Evolutionary conservation across 352 stramenopile species (phyloP), one percentile per base, ranked within the genome.

Genomic region (Phytopythium aichiense): DNA sequence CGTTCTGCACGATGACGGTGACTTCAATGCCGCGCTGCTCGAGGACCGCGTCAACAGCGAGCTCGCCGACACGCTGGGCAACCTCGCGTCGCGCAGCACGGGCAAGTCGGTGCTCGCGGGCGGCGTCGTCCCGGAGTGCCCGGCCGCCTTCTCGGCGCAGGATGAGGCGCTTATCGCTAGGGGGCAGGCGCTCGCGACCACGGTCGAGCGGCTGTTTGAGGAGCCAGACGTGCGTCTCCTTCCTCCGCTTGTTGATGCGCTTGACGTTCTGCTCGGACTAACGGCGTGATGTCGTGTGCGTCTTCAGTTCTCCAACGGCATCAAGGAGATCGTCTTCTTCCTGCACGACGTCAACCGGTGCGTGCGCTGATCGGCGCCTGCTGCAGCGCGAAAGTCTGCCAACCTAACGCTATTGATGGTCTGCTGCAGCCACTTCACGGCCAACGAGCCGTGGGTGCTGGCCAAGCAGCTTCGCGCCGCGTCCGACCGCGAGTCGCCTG

Each of bases 41-140:
- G 85, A 97, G 40, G 84, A 98, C 45, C 96, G 96, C 66, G 94
- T 99, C 57, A 99, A 99, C 83, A 92, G 89, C 42, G 97, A 99
- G 67, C 76, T 97, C 1, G 89, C 87, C 38, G 88, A 97, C 53
- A 96, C 88, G 20, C 76, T 97, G 15, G 91, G 91, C n/a, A 98
- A 98, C 59, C 73, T 98, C 16, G 79, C 91, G 35, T 89, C 83
- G 5, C 79, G 86, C 33, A 81, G 76, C 59, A 95, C 84, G 35
- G 83, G 68, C 43, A 88, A 89, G 25, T 73, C 84, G 28, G 85
- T 95, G 23, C 66, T 95, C 7, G 56, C 56, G 16, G 66, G 76
- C 23, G 84, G 84, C 20, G 56, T 68, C 11, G 30, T 95, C 8
- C 86, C 86, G 0, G 62, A 64, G 13, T 65, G 66, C 22, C 74